Conservation (phyloP, 495 filamentous ascomycete species). For the Cudoniella acicularis region DNA sequence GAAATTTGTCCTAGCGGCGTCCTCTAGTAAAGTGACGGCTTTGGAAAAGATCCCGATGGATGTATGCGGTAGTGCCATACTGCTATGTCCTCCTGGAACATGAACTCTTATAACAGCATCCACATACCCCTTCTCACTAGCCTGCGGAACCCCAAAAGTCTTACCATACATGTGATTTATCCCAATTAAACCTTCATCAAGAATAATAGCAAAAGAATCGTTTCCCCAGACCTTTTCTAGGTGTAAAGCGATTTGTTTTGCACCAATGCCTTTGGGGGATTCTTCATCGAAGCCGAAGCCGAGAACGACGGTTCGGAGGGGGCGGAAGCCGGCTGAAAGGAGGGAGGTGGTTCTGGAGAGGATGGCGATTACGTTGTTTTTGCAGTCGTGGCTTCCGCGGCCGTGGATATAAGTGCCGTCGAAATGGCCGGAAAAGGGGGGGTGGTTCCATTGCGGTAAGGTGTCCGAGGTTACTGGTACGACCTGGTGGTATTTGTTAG, state of each 20-base stretch:
- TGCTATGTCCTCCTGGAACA: constrained; percentile 58
- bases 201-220: constrained; percentile 54
- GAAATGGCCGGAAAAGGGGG: constrained; percentile 56
- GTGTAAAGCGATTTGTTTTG: constrained; percentile 44
- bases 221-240: constrained; percentile 52
- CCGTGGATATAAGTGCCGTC: constrained; percentile 65
- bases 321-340: constrained; percentile 45
- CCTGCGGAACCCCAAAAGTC: constrained; percentile 35
- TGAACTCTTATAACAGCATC: constrained; percentile 42
- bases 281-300: constrained; percentile 64
- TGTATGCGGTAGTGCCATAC: constrained; percentile 56
- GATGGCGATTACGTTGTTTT: constrained; percentile 56
- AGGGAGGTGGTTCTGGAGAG: constrained; percentile 53
- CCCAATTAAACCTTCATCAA: constrained; percentile 56
- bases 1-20: constrained; percentile 42
- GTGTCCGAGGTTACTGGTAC: constrained; percentile 56
- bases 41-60: constrained; percentile 62
- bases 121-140: constrained; percentile 53
- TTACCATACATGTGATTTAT: constrained; percentile 43
- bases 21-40: constrained; percentile 55
- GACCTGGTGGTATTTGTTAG: no score
- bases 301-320: constrained; percentile 49
- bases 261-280: constrained; percentile 55
- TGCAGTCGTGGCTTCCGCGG: constrained; percentile 52
- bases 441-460: constrained; percentile 52